Percentiles rank a stretch among this genome's conserved stretches.
Conservation (phyloP, 2,329 filamentous ascomycete genomes). For the Phialocephala subalpina region DNA sequence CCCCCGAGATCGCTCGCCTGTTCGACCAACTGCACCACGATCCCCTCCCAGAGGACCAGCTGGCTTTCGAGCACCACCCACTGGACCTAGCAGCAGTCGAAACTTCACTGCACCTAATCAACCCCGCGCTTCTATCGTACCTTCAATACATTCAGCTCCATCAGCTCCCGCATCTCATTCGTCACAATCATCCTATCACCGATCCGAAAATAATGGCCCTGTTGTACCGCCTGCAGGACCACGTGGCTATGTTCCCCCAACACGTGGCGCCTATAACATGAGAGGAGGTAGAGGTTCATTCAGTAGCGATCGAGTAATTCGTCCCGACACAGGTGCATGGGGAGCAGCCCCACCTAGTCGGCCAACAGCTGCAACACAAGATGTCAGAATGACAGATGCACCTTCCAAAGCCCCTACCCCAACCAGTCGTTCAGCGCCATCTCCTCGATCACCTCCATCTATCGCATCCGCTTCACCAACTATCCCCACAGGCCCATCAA, state of each 20-base stretch:
- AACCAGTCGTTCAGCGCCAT: constrained; percentile 28
- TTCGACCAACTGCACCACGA: constrained; percentile 35
- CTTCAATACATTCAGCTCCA: constrained; percentile 13
- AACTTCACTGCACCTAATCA: constrained; percentile 40
- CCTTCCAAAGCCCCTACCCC: constrained; percentile 29
- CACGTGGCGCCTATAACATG: constrained; percentile 34
- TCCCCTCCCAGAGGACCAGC: constrained; percentile 45
- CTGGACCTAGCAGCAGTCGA: constrained; percentile 42
- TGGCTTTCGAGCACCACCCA: constrained; percentile 43
- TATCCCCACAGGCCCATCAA: constrained; percentile 41
- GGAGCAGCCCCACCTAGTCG: constrained; percentile 37
- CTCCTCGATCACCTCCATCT: constrained; percentile 39
- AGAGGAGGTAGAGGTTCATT: constrained; percentile 43
- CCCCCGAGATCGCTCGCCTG: constrained; percentile 42
- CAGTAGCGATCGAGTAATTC: constrained; percentile 35
- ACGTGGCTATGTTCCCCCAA: constrained; percentile 41
- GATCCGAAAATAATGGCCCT: constrained; percentile 33
- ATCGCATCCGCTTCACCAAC: constrained; percentile 35
- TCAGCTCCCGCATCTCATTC: background rate
- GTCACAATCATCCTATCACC: background rate
- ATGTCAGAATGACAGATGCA: constrained; percentile 16
- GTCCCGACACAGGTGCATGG: constrained; percentile 42
- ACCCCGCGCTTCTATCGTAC: constrained; percentile 1
- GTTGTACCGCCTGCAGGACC: constrained; percentile 44
- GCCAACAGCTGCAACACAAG: constrained; percentile 17